Evolutionary conservation across 805 yeast genomes (phyloP).

Genomic region (Teunomyces gatunensis): DNA sequence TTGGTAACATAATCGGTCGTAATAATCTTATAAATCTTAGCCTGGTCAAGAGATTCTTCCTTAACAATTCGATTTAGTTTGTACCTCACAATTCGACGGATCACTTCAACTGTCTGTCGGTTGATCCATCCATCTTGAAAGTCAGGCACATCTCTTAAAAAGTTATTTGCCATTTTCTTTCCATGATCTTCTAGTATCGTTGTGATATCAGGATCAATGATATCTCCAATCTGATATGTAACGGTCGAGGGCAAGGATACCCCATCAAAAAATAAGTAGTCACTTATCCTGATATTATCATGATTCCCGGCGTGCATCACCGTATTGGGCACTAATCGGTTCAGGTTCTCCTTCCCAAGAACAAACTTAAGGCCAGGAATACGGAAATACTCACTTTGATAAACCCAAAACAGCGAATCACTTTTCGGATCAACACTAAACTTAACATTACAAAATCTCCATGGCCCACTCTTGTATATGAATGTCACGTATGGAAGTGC

Average conservation of each 20-base stretch:
- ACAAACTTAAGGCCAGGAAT: conserved; percentile 32
- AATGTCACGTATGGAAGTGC: conserved; percentile 86
- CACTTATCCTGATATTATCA: conserved; percentile 21
- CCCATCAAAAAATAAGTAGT: conserved; percentile 67
- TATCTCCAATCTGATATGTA: conserved; percentile 76
- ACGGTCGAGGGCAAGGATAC: conserved; percentile 62
- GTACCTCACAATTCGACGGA: conserved; percentile 69
- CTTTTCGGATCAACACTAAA: conserved; percentile 76
- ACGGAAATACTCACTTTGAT: conserved; percentile 85
- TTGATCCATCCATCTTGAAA: conserved; percentile 81
- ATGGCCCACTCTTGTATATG: conserved; percentile 85
- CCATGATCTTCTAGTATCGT: conserved; percentile 36
- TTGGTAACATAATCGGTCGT: conserved; percentile 32
- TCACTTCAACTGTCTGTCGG: conserved; percentile 55
- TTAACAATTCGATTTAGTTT: conserved; percentile 62
- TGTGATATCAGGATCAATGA: conserved; percentile 61
- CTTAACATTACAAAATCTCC: conserved; percentile 82
- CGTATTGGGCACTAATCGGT: conserved; percentile 27
- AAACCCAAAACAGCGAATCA: conserved; percentile 53
- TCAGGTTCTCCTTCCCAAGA: conserved; percentile 5
- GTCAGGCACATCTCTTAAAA: conserved; percentile 35
- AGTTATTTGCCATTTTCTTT: conserved; percentile 31
- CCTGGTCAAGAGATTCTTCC: conserved; percentile 45
- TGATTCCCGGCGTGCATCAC: conserved; percentile 7
- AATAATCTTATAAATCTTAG: conserved; percentile 43